phyloP scores from a whole-genome alignment of 192 early-diverging fungal genomes.

The Coemansia sp. region DNA sequence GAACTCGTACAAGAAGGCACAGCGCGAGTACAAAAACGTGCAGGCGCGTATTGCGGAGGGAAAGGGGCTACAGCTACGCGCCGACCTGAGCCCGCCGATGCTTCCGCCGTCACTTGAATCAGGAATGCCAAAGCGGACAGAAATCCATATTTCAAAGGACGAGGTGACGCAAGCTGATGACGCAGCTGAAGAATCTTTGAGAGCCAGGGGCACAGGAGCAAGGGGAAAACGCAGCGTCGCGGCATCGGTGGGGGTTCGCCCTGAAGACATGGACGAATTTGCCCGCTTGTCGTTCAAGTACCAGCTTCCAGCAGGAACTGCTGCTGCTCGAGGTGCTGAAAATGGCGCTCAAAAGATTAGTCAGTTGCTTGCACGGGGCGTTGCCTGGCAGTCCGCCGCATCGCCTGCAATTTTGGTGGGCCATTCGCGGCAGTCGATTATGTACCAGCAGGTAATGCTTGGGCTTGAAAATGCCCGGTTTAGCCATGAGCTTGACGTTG shows the following conservation, averaged over 20 bases:
- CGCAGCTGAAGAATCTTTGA: not conserved
- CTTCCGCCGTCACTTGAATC: conserved; percentile 32
- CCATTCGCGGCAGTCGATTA: conserved; percentile 24
- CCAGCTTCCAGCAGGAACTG: not conserved
- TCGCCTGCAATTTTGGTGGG: conserved; percentile 22
- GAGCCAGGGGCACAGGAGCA: not conserved
- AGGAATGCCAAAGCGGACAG: conserved; percentile 21
- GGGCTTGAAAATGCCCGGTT: conserved; percentile 42
- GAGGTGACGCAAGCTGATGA: conserved; percentile 14
- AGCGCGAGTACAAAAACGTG: conserved; percentile 51
- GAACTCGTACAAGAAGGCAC: conserved; percentile 48
- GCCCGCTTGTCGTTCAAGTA: conserved; percentile 33
- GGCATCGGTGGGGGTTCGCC: conserved; percentile 16
- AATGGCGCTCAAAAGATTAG: conserved; percentile 7
- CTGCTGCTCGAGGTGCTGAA: not conserved
- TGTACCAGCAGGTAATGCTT: conserved; percentile 34
- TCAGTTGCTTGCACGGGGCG: conserved; percentile 28
- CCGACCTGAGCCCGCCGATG: conserved; percentile 50
- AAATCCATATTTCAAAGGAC: conserved; percentile 31
- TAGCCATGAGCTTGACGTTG: conserved; percentile 5
- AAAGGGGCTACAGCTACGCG: conserved; percentile 28
- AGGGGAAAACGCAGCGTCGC: conserved; percentile 10
- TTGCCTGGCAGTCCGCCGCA: conserved; percentile 38
- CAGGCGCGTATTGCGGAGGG: conserved; percentile 45
- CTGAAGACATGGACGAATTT: conserved; percentile 21